Conservation (phyloP, 805 yeast genomes). For the Barnettozyma siamensis region DNA sequence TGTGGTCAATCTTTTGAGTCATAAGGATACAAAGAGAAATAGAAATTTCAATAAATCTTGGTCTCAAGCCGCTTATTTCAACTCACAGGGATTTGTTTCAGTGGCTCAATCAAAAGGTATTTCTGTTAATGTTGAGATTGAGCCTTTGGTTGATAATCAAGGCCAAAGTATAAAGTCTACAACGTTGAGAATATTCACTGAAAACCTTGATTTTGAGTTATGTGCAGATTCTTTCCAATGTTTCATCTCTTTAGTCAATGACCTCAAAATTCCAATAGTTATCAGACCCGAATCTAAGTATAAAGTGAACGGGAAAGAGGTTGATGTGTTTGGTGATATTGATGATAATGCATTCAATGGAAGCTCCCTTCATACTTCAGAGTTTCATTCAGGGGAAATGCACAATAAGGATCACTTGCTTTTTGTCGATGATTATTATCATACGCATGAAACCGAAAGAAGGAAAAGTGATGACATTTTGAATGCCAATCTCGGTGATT, state of each 20-base stretch:
- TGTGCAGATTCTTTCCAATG: constrained; percentile 88
- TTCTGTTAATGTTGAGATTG: constrained; percentile 9
- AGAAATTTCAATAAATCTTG: constrained; percentile 26
- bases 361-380: neutral
- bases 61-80: constrained; percentile 37
- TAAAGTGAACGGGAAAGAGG: constrained; percentile 29
- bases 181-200: constrained; percentile 44
- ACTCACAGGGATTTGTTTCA: constrained; percentile 45
- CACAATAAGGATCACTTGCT: constrained; percentile 10
- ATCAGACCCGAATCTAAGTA: constrained; percentile 58
- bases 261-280: constrained; percentile 62
- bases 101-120: constrained; percentile 42
- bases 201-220: constrained; percentile 42
- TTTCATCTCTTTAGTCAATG: constrained; percentile 58
- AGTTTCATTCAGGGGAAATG: neutral
- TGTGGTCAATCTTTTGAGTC: constrained; percentile 28
- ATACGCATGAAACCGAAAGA: neutral
- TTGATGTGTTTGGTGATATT: constrained; percentile 38
- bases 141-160: constrained; percentile 27
- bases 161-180: constrained; percentile 17
- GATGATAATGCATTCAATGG: constrained; percentile 27
- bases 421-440: constrained; percentile 24
- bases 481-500: constrained; percentile 26
- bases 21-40: constrained; percentile 24
- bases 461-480: constrained; percentile 14